Base-by-base conservation (phyloP, 371 early-diverging fungal genomes). In the Apophysomyces sp. region DNA sequence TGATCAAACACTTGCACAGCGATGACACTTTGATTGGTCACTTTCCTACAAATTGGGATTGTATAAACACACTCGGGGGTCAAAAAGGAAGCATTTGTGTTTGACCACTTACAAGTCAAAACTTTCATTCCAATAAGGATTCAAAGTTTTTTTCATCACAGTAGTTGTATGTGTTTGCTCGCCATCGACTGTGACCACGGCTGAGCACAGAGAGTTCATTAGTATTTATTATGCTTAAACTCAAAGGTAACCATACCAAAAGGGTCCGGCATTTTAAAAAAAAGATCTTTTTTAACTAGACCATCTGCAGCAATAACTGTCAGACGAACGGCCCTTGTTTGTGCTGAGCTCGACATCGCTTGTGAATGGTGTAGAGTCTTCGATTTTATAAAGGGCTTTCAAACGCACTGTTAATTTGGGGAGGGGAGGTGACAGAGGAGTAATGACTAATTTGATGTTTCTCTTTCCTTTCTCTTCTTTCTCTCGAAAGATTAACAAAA, bases 1-100 rank as follows among this genome's bases (percentile, higher is more conserved):
- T 96, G 96, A 78, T 98, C 98, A 82, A 96, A 98, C 27, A 98
- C 89, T 76, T 98, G 96, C 39, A 96, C 90, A 1, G 95, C 88
- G 58, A 97, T 83, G 9, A 94, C 89, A 65, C 93, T 92, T 60
- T 76, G 74, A 71, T 84, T 87, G 13, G 82, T 85, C 8, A 91
- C 92, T 68, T 81, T 79, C 53, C 91, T 91, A 77, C n/a, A n/a
- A n/a, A n/a, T n/a, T n/a, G n/a, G n/a, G n/a, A n/a, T n/a, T n/a
- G n/a, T n/a, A n/a, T n/a, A n/a, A n/a, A n/a, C n/a, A n/a, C n/a
- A n/a, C n/a, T n/a, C n/a, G n/a, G n/a, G n/a, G n/a, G n/a, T n/a
- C n/a, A n/a, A n/a, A n/a, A n/a, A n/a, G n/a, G n/a, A n/a, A n/a
- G n/a, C n/a, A n/a, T 28, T n/a, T 16, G 16, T 57, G 31, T 16